Percentiles rank a stretch among this genome's conserved stretches.
Evolutionary conservation across 2,329 filamentous ascomycete species (phyloP).

Genomic region (Dichotomopilus funicola): DNA sequence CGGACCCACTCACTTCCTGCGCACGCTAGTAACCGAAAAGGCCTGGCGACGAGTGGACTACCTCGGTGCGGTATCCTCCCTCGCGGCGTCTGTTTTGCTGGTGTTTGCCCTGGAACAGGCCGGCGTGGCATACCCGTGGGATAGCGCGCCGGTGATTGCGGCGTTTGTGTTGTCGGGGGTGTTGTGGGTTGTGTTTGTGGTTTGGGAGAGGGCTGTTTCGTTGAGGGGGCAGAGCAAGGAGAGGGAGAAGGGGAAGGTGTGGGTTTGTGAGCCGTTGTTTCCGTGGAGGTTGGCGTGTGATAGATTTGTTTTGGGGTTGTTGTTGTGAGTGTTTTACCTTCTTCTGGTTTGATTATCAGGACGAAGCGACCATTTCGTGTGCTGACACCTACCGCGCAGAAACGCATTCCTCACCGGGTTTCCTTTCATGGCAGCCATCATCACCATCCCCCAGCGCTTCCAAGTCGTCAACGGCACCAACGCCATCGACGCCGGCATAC

Average conservation of each 20-base stretch:
- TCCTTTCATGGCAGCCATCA: slow-evolving; percentile 30
- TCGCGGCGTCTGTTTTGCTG: slow-evolving; percentile 38
- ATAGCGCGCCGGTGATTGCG: slow-evolving; percentile 32
- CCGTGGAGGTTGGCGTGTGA: slow-evolving; percentile 29
- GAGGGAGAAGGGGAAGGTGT: too few species aligned
- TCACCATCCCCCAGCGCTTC: slow-evolving; percentile 33
- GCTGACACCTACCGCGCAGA: slow-evolving; percentile 10
- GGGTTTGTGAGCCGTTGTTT: slow-evolving; percentile 31
- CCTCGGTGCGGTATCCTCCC: slow-evolving; percentile 29
- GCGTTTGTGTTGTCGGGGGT: slow-evolving; percentile 23
- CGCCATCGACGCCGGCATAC: slow-evolving; percentile 29
- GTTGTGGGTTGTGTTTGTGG: slow-evolving; percentile 25
- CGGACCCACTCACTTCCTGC: slow-evolving; percentile 21
- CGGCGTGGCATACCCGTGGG: slow-evolving; percentile 38
- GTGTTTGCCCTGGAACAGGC: slow-evolving; percentile 41
- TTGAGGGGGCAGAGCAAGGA: too few species aligned
- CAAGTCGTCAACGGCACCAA: slow-evolving; percentile 30
- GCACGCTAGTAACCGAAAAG: slow-evolving; percentile 17
- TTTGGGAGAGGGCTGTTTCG: slow-evolving; percentile 24
- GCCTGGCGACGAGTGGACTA: slow-evolving; percentile 24
- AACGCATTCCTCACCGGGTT: slow-evolving; percentile 29
- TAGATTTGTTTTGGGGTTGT: slow-evolving; percentile 27
- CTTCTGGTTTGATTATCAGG: neutral
- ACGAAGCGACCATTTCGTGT: too few species aligned
- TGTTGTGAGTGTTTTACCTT: slow-evolving; percentile 26